These are phyloP conservation scores for Macrolepiota dolichaula DNA, from an alignment of 768 basidiomycete species.

Conservation along the genomic window DNA sequence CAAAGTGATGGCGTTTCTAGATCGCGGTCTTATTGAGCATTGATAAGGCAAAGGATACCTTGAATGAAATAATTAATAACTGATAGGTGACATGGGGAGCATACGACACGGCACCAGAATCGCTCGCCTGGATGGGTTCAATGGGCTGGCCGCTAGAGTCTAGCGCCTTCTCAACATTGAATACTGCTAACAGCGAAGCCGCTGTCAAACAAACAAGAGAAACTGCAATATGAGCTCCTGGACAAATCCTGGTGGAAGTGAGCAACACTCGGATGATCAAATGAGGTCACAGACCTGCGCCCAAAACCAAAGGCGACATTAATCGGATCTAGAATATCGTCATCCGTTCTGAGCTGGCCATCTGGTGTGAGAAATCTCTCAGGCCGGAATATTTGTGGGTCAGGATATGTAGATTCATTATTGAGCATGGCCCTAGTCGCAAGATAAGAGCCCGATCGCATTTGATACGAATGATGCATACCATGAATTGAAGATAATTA, in stretches of 20 bases:
- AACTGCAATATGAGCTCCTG: conserved; percentile 1
- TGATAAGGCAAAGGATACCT: neutral
- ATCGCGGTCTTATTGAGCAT: neutral
- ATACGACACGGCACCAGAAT: conserved; percentile 24
- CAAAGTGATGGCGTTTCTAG: too few species aligned
- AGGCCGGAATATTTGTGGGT: conserved; percentile 6
- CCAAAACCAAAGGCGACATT: conserved; percentile 13
- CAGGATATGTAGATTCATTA: conserved; percentile 7
- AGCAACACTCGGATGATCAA: neutral
- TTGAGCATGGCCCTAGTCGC: conserved; percentile 9
- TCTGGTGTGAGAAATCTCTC: conserved; percentile 7
- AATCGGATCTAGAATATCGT: conserved; percentile 4
- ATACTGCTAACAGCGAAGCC: conserved; percentile 8
- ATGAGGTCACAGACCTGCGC: conserved; percentile 5
- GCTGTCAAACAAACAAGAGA: conserved; percentile 4
- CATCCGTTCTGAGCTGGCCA: neutral
- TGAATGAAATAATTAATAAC: neutral
- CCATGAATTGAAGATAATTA: conserved; percentile 5
- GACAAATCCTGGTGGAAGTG: neutral
- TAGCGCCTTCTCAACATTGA: conserved; percentile 6
- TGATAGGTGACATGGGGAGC: neutral
- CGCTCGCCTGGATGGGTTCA: conserved; percentile 21
- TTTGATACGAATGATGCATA: neutral
- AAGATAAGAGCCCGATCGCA: neutral
- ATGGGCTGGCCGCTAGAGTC: conserved; percentile 10